Evolutionary conservation across 108 stramenopile genomes (phyloP), one percentile per base, ranked within the genome.

Genomic region (Discostella pseudostelligera): DNA sequence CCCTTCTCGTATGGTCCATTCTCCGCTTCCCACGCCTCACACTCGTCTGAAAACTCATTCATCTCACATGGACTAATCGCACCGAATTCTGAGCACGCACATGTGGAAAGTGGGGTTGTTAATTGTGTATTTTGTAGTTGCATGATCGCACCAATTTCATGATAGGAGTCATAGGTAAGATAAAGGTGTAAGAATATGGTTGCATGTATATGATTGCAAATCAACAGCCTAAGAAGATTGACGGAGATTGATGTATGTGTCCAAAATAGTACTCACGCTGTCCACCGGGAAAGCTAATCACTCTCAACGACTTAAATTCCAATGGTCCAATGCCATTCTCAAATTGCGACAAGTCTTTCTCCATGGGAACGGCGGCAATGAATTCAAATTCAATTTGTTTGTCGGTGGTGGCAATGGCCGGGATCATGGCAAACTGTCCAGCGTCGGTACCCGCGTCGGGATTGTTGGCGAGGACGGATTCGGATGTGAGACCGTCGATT

Each of bases 31-130:
- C 89, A 89, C 11, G 65, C 90, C 22, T 92, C 93, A 64, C 96
- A 96, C 64, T 94, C 96, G 19, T 79, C 88, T 39, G 84, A 84
- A 46, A 96, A 90, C 65, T 95, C 94, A 64, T 96, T 93, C 96
- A 96, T 96, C 72, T 96, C 96, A 68, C 96, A 96, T 14, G 94
- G 94, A 67, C 79, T 92, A 50, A 96, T 93, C 16, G 93, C 93
- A 21, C 96, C 96, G 76, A 88, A 96, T 70, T 93, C 93, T 56
- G 28, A 8, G 40, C n/a, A n/a, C n/a, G n/a, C n/a, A n/a, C n/a
- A n/a, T n/a, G n/a, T n/a, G n/a, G n/a, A n/a, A n/a, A n/a, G 17
- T n/a, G 0, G 10, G 37, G 16, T 13, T n/a, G 46, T 3, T 11
- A 7, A 17, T 47, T 47, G 6, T 20, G 7, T n/a, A 17, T 20